phyloP scores from a whole-genome alignment of 2,329 filamentous ascomycete genomes.

The Fusarium udum region DNA sequence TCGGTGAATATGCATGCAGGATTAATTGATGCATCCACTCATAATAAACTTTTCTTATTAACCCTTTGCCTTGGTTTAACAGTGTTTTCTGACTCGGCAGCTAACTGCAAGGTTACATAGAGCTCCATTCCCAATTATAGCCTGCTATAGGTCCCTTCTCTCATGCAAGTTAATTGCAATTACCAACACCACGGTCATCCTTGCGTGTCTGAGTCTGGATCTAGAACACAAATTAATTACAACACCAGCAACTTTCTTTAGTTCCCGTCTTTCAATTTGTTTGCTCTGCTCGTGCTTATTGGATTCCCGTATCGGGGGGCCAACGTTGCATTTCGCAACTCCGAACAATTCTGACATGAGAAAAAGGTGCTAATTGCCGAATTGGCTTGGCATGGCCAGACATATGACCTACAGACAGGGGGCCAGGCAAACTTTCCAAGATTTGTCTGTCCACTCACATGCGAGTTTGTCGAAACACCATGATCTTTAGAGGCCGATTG shows the following conservation, averaged over 20 bases:
- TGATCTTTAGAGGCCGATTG: background rate
- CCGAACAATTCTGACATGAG: slow-evolving; percentile 2
- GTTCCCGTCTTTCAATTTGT: slow-evolving; percentile 5
- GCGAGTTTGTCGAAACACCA: slow-evolving; percentile 20
- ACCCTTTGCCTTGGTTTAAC: slow-evolving; percentile 20
- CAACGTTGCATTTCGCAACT: slow-evolving; percentile 17
- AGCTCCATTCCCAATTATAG: slow-evolving; percentile 8
- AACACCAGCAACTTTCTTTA: slow-evolving; percentile 13
- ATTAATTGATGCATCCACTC: slow-evolving; percentile 9
- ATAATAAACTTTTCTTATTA: slow-evolving; percentile 1
- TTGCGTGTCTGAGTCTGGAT: slow-evolving; percentile 1
- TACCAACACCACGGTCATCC: slow-evolving; percentile 18
- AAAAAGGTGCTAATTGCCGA: slow-evolving; percentile 14
- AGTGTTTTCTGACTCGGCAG: slow-evolving; percentile 1
- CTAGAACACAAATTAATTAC: background rate
- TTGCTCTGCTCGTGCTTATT: slow-evolving; percentile 1
- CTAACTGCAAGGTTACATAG: slow-evolving; percentile 9
- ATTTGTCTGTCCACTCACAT: slow-evolving; percentile 25
- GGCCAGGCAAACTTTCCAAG: slow-evolving; percentile 15
- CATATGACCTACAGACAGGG: slow-evolving; percentile 14
- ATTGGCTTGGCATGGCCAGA: slow-evolving; percentile 10
- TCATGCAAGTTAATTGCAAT: slow-evolving; percentile 13
- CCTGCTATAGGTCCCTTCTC: background rate
- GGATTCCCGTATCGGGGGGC: slow-evolving; percentile 1
- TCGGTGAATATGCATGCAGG: background rate